Conservation (phyloP, 1,284 basidiomycete species). For the Cryptococcus floricola region DNA sequence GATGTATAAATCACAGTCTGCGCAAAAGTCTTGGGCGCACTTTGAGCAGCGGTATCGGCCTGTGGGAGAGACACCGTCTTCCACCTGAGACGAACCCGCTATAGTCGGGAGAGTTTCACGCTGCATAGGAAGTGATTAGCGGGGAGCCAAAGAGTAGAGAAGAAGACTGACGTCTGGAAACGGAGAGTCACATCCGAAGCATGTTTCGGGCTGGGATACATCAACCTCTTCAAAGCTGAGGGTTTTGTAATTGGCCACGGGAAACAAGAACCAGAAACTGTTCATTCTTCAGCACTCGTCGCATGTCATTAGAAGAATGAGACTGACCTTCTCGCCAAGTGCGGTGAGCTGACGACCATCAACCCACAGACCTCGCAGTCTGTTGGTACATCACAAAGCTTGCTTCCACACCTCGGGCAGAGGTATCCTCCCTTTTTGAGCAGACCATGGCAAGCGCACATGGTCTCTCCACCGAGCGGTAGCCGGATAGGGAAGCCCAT, state of each 20-base stretch:
- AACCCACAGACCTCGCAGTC: conserved; percentile 96
- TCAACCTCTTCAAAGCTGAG: conserved; percentile 23
- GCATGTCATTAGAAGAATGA: conserved; percentile 11
- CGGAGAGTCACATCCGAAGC: conserved; percentile 67
- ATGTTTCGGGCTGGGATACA: conserved; percentile 48
- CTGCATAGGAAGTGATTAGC: neutral
- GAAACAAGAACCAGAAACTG: conserved; percentile 48
- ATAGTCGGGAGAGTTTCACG: conserved; percentile 15
- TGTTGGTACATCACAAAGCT: conserved; percentile 96
- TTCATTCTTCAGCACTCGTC: neutral
- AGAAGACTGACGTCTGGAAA: conserved; percentile 54
- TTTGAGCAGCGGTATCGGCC: conserved; percentile 62
- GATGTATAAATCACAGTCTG: conserved; percentile 70
- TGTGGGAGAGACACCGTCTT: conserved; percentile 68
- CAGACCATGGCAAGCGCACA: conserved; percentile 91
- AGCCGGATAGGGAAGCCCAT: conserved; percentile 96
- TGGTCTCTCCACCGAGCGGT: conserved; percentile 73
- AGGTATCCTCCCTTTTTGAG: conserved; percentile 86
- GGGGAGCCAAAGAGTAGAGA: conserved; percentile 6
- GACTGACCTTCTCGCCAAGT: conserved; percentile 87
- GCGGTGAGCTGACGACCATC: conserved; percentile 96
- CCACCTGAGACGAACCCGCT: conserved; percentile 47
- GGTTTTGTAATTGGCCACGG: conserved; percentile 34
- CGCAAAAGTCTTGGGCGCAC: conserved; percentile 57
- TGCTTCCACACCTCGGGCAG: conserved; percentile 86